Conservation (phyloP, 306 rosid species). For the Cucurbita moschata region DNA sequence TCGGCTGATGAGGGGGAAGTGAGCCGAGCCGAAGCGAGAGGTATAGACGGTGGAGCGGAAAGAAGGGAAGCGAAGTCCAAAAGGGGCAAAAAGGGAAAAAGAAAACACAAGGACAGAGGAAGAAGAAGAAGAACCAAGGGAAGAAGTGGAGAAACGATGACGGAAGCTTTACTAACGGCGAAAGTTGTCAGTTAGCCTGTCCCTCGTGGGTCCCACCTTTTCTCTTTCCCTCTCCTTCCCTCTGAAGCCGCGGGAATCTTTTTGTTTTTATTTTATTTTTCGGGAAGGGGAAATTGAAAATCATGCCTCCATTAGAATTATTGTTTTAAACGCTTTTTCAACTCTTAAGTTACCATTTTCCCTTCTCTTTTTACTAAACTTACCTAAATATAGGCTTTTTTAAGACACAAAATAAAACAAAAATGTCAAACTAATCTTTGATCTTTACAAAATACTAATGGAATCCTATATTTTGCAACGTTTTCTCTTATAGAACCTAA, state of each 20-base stretch:
- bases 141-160: slow-evolving; percentile 7
- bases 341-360: too few relatives aligned
- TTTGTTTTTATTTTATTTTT: not conserved
- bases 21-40: not conserved
- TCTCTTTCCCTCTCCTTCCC: not conserved
- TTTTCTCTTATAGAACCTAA: too few relatives aligned
- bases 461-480: too few relatives aligned
- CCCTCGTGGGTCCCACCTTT: not conserved
- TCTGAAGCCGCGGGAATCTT: slow-evolving; percentile 8
- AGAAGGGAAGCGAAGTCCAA: not conserved
- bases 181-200: slow-evolving; percentile 9
- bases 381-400: too few relatives aligned
- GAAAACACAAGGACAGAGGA: not conserved
- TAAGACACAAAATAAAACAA: too few relatives aligned
- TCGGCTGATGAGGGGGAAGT: not conserved
- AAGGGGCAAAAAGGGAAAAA: not conserved
- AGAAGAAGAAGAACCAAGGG: not conserved
- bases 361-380: too few relatives aligned
- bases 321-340: too few relatives aligned
- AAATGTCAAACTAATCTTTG: too few relatives aligned
- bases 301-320: not conserved
- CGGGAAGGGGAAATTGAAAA: not conserved
- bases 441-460: too few relatives aligned
- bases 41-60: not conserved
- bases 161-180: slow-evolving; percentile 12